Base-by-base conservation (phyloP, 2,329 filamentous ascomycete genomes). In the Aspergillus sp. region DNA sequence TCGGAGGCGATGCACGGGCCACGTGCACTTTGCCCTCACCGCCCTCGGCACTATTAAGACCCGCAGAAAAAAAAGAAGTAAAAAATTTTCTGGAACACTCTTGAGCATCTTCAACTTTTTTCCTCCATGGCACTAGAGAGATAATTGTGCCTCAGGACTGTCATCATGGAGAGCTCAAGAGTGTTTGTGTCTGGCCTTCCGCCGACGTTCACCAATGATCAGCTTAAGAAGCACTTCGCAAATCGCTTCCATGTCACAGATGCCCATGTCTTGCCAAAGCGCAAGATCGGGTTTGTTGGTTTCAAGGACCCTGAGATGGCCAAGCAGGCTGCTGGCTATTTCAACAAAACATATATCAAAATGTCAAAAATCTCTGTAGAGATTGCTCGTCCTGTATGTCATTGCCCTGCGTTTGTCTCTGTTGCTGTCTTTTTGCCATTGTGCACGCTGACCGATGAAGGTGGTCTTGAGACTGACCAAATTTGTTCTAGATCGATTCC, bases 291-390 rank as follows among this genome's bases (percentile, higher is more conserved):
- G 59, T 98, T 95, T 77, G 83, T 98, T 51, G 93, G 93, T 53
- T 97, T 91, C 77, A 90, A 88, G 72, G 87, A 81, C 45, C 75
- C 86, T 12, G 82, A 91, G 53, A 85, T 88, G 65, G 93, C 93
- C 48, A 76, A 81, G 49, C 81, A 84, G 63, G 91, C 93, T 41
- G 86, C 94, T 66, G 90, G 88, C 69, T 95, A 95, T 74, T 96
- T 96, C 77, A 90, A 98, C 76, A 88, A 82, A 66, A 85, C 90
- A 54, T 98, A 90, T 71, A 89, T 98, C 61, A 88, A 90, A 60
- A 93, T 96, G 87, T 95, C 90, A 49, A 94, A 85, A 74, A 90
- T 98, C 61, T 80, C 79, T 25, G 93, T 96, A 53, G 90, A 96
- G 73, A 74, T 93, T 62, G 93, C 93, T 48, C 84, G 81, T 66